These are phyloP conservation scores for Fusarium sarcochroum DNA, from an alignment of 2,329 filamentous ascomycete species.

Conservation along the genomic window DNA sequence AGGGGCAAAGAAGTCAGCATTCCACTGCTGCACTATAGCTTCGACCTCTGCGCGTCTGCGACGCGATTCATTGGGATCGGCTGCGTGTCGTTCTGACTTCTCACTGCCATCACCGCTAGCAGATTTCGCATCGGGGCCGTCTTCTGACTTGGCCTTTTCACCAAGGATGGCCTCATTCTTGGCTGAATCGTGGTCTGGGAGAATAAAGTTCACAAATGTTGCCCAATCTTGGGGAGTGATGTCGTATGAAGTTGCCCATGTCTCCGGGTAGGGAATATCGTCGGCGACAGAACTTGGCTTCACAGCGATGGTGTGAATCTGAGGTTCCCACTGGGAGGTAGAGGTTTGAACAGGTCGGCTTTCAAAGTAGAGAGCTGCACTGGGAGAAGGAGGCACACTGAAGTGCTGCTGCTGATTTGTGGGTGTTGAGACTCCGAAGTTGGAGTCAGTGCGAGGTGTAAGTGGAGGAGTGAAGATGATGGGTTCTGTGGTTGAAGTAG, in stretches of 20 bases:
- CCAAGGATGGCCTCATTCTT: slow-evolving; percentile 64
- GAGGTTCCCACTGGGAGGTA: slow-evolving; percentile 42
- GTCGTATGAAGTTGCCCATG: slow-evolving; percentile 58
- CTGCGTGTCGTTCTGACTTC: slow-evolving; percentile 6
- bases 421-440: slow-evolving; percentile 15
- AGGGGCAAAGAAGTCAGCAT: slow-evolving; percentile 68
- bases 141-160: slow-evolving; percentile 63
- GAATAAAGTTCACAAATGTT: slow-evolving; percentile 70
- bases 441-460: slow-evolving; percentile 57
- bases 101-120: slow-evolving; percentile 12
- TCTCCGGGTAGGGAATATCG: slow-evolving; percentile 60
- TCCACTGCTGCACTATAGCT: slow-evolving; percentile 67
- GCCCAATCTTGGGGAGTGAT: slow-evolving; percentile 69
- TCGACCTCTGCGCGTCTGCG: slow-evolving; percentile 53
- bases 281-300: slow-evolving; percentile 54
- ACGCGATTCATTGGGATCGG: slow-evolving; percentile 42
- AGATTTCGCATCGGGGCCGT: slow-evolving; percentile 48
- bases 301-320: slow-evolving; percentile 56
- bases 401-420: slow-evolving; percentile 39
- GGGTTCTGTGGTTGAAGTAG: slow-evolving; percentile 60
- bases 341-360: slow-evolving; percentile 55
- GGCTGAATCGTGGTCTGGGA: slow-evolving; percentile 62
- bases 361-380: slow-evolving; percentile 60
- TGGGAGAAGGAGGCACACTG: slow-evolving; percentile 39
- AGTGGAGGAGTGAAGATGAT: slow-evolving; percentile 67